Percentiles rank a stretch among this genome's conserved stretches.
phyloP scores from a whole-genome alignment of 768 basidiomycete genomes.

The Pleurotus tuoliensis region DNA sequence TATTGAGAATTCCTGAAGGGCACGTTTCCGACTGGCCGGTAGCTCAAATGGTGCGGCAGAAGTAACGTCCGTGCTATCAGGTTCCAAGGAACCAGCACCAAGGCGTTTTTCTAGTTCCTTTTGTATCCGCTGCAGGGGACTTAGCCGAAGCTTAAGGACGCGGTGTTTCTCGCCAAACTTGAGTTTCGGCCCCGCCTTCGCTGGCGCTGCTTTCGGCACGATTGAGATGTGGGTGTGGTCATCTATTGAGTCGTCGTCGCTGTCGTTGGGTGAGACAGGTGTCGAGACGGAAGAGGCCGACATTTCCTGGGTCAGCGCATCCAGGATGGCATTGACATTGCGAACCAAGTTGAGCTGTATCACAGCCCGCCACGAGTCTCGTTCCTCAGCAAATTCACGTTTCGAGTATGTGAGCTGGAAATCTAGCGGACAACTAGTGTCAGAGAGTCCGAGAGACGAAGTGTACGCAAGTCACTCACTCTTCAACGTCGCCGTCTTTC shows the following conservation, averaged over 20 bases:
- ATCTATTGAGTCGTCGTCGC: slow-evolving; percentile 37
- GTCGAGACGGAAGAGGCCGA: slow-evolving; percentile 26
- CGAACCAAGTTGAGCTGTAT: slow-evolving; percentile 79
- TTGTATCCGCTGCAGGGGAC: slow-evolving; percentile 54
- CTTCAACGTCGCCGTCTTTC: slow-evolving; percentile 78
- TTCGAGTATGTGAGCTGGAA: slow-evolving; percentile 75
- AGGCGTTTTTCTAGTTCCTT: slow-evolving; percentile 55
- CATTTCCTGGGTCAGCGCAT: slow-evolving; percentile 57
- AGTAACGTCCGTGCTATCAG: slow-evolving; percentile 34
- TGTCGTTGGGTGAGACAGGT: slow-evolving; percentile 19
- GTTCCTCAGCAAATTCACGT: slow-evolving; percentile 67
- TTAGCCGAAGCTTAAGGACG: slow-evolving; percentile 53
- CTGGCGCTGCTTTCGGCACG: slow-evolving; percentile 34
- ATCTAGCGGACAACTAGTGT: slow-evolving; percentile 31
- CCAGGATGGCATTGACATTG: slow-evolving; percentile 62
- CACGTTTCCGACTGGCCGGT: slow-evolving; percentile 18
- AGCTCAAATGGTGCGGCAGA: slow-evolving; percentile 40
- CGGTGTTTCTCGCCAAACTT: slow-evolving; percentile 62
- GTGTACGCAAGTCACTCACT: slow-evolving; percentile 36
- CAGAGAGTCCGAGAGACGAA: slow-evolving; percentile 8
- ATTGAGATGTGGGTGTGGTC: slow-evolving; percentile 25
- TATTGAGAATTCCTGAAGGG: slow-evolving; percentile 51
- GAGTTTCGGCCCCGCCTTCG: slow-evolving; percentile 20
- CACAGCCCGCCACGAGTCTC: slow-evolving; percentile 67
- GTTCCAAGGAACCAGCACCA: slow-evolving; percentile 54